Conservation (phyloP, 2,329 filamentous ascomycete genomes). For the Camillea tinctor region DNA sequence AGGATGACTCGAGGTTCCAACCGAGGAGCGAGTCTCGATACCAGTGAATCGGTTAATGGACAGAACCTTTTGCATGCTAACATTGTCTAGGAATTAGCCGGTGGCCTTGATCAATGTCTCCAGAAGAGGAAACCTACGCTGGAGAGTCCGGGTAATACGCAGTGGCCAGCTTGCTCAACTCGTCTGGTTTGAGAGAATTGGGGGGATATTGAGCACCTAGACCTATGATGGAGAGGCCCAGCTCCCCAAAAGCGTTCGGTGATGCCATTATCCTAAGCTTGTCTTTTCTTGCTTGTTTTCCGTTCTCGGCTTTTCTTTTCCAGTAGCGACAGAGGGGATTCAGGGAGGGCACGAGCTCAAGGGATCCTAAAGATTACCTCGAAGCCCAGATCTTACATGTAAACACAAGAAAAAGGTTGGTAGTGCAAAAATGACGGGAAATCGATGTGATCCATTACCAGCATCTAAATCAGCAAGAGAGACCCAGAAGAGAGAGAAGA, state of each 20-base stretch:
- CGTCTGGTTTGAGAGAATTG: slow-evolving; percentile 47
- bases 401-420: background rate
- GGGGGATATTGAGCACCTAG: slow-evolving; percentile 61
- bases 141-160: slow-evolving; percentile 59
- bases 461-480: background rate
- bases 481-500: background rate
- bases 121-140: slow-evolving; percentile 46
- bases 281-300: background rate
- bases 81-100: background rate
- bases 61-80: slow-evolving; percentile 61
- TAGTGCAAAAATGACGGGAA: background rate
- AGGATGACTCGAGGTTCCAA: slow-evolving; percentile 60
- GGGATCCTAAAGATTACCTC: background rate
- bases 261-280: slow-evolving; percentile 39
- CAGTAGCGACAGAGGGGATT: background rate
- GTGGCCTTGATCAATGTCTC: background rate
- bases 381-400: background rate
- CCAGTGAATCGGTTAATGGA: slow-evolving; percentile 64
- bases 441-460: background rate
- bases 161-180: slow-evolving; percentile 51
- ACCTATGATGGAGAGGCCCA: slow-evolving; percentile 61
- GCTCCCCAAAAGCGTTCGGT: slow-evolving; percentile 43
- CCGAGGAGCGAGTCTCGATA: slow-evolving; percentile 61
- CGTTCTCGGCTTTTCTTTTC: background rate
- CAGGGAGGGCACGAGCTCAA: background rate